Evolutionary conservation across 2,329 filamentous ascomycete genomes (phyloP).

Genomic region (Fusarium newnesense): DNA sequence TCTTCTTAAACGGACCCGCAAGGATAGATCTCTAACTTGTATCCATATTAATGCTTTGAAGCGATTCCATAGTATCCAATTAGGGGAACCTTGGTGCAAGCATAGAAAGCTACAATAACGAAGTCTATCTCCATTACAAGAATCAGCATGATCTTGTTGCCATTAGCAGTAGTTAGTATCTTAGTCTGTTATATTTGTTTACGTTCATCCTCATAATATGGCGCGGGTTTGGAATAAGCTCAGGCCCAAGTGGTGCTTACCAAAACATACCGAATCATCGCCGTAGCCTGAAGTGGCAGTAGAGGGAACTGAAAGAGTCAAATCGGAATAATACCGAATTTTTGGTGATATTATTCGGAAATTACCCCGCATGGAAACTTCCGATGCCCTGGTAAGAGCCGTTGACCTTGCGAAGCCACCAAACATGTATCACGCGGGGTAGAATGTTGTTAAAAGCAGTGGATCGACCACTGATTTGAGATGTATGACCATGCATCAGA

Average conservation of each 20-base stretch:
- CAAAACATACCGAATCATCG: background rate
- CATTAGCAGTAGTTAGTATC: no score
- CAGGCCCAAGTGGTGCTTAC: background rate
- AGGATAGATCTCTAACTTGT: no score
- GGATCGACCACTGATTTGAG: background rate
- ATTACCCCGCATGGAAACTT: conserved; percentile 1
- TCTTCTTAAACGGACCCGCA: no score
- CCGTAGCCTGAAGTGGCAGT: background rate
- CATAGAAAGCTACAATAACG: no score
- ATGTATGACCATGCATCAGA: background rate
- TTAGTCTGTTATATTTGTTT: no score
- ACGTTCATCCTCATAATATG: no score
- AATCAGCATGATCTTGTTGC: no score
- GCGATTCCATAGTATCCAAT: no score
- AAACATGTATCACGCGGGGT: background rate
- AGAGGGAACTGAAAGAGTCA: background rate
- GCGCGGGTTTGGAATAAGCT: no score
- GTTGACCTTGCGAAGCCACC: background rate
- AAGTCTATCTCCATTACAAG: no score
- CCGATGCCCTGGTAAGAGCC: background rate
- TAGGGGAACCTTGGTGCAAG: no score
- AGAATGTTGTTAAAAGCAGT: background rate
- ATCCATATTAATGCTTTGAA: no score
- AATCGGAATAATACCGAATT: background rate
- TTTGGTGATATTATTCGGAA: background rate